These are phyloP conservation scores for Arthrobotrys musiformis DNA, from an alignment of 2,329 filamentous ascomycete species.

Conservation along the genomic window DNA sequence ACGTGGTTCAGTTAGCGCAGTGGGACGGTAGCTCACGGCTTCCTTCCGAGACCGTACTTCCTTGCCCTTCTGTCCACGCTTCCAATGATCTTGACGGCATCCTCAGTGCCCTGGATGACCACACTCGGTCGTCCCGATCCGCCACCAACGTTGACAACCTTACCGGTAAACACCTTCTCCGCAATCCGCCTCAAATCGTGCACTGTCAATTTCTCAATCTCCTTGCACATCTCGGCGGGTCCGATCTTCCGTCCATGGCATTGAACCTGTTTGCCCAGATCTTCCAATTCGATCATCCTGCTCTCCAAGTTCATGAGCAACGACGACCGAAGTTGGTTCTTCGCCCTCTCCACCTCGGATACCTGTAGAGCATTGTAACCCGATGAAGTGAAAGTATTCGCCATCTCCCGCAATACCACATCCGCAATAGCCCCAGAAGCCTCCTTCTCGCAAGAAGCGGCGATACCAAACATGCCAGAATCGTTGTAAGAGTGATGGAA, in stretches of 20 bases:
- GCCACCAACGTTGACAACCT: constrained; percentile 76
- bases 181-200: constrained; percentile 85
- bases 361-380: constrained; percentile 78
- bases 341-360: constrained; percentile 86
- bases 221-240: constrained; percentile 89
- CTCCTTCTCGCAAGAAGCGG: constrained; percentile 82
- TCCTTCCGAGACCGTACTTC: constrained; percentile 49
- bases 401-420: constrained; percentile 60
- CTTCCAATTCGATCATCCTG: constrained; percentile 96
- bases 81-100: constrained; percentile 80
- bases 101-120: constrained; percentile 85
- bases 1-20: too few relatives aligned
- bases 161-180: constrained; percentile 77
- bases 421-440: constrained; percentile 89
- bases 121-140: constrained; percentile 93
- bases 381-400: constrained; percentile 54
- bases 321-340: constrained; percentile 92
- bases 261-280: constrained; percentile 92
- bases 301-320: constrained; percentile 98
- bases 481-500: constrained; percentile 99
- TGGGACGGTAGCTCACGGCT: too few relatives aligned
- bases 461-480: constrained; percentile 93
- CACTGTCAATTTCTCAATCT: constrained; percentile 84
- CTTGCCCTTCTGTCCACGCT: constrained; percentile 78
- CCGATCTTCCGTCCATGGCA: constrained; percentile 94